Conservation (phyloP, 1,284 basidiomycete species). For the Ceratobasidium sp. region DNA sequence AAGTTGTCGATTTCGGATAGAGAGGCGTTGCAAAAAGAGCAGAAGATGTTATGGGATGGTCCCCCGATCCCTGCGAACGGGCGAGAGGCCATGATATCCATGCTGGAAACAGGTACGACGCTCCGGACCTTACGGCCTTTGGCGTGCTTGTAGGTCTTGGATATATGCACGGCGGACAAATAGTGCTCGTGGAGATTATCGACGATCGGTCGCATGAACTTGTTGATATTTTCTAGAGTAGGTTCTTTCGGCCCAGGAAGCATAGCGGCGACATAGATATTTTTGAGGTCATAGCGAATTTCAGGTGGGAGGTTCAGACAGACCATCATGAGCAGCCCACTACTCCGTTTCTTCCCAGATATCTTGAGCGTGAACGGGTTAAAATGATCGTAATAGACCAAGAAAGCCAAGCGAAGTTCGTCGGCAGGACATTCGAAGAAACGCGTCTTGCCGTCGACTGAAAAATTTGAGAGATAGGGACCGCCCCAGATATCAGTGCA, state of each 20-base stretch:
- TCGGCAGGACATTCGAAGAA: constrained; percentile 48
- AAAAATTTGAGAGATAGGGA: constrained; percentile 52
- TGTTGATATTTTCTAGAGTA: constrained; percentile 53
- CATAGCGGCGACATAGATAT: constrained; percentile 59
- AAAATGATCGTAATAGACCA: constrained; percentile 59
- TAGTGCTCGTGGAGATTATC: constrained; percentile 55
- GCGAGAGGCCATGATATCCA: background rate
- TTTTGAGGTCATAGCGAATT: constrained; percentile 56
- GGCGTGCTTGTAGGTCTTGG: constrained; percentile 28
- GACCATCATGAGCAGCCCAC: constrained; percentile 57
- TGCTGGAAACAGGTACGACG: background rate
- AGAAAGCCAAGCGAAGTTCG: constrained; percentile 53
- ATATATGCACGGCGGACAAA: constrained; percentile 54
- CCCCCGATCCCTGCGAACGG: background rate
- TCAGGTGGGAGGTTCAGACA: constrained; percentile 59
- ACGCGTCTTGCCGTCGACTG: constrained; percentile 50
- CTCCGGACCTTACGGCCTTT: constrained; percentile 1
- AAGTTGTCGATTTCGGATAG: background rate
- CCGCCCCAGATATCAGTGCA: constrained; percentile 54
- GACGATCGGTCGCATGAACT: constrained; percentile 55
- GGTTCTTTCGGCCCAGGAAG: constrained; percentile 54
- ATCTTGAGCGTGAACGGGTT: constrained; percentile 57
- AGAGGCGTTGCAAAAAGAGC: background rate
- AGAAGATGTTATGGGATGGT: background rate
- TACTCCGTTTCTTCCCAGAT: constrained; percentile 55